These are phyloP conservation scores for Clavaria fumosa DNA, from an alignment of 768 basidiomycete species.

Conservation along the genomic window DNA sequence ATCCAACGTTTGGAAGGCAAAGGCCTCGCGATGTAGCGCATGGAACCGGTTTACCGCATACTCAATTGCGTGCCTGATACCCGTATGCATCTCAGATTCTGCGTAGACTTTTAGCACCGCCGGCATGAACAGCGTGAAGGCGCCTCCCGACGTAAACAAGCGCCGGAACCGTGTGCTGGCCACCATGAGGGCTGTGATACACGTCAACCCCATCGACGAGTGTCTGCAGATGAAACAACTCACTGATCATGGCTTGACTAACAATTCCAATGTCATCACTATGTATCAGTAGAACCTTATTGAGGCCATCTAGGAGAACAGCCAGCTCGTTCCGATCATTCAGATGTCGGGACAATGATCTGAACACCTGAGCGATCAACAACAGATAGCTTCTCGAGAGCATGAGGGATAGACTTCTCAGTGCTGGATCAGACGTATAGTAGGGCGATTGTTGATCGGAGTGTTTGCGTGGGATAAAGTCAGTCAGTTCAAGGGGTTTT, in stretches of 20 bases:
- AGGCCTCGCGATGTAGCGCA: slow-evolving; percentile 54
- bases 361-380: slow-evolving; percentile 53
- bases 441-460: no score
- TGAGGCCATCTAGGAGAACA: slow-evolving; percentile 52
- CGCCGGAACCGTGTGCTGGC: slow-evolving; percentile 65
- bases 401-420: slow-evolving; percentile 38
- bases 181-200: slow-evolving; percentile 45
- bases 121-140: slow-evolving; percentile 65
- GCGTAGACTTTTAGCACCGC: slow-evolving; percentile 54
- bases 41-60: slow-evolving; percentile 61
- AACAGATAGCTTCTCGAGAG: slow-evolving; percentile 56
- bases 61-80: slow-evolving; percentile 53
- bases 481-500: slow-evolving; percentile 24
- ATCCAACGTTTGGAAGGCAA: slow-evolving; percentile 61
- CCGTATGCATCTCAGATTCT: slow-evolving; percentile 38
- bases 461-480: slow-evolving; percentile 30
- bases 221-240: slow-evolving; percentile 11
- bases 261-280: slow-evolving; percentile 66
- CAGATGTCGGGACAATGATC: slow-evolving; percentile 54
- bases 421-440: slow-evolving; percentile 10
- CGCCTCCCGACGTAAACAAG: slow-evolving; percentile 57
- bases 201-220: no score
- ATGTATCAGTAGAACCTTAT: slow-evolving; percentile 50
- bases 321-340: slow-evolving; percentile 56
- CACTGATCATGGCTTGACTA: slow-evolving; percentile 59